phyloP scores from a whole-genome alignment of 345 rosid genomes.

The Boechera stricta region DNA sequence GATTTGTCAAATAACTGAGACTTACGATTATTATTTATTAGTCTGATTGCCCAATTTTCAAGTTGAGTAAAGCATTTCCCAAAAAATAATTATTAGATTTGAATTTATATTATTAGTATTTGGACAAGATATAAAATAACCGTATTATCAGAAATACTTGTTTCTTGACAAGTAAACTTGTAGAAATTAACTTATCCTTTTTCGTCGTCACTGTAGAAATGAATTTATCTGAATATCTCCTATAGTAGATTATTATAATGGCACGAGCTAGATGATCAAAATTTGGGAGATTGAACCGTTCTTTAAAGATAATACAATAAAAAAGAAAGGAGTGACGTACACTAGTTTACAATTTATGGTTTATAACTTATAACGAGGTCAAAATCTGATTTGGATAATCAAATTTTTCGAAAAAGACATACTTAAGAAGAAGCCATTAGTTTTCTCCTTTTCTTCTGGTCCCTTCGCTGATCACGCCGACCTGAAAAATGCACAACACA shows the following conservation, averaged over 20 bases:
- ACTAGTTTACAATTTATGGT: neutral
- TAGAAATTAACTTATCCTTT: neutral
- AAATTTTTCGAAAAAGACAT: neutral
- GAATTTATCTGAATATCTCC: neutral
- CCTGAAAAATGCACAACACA: slow-evolving; percentile 53
- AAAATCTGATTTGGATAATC: slow-evolving; percentile 20
- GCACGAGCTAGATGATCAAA: neutral
- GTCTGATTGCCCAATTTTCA: slow-evolving; percentile 6
- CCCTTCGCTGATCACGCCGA: slow-evolving; percentile 75
- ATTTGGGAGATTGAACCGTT: neutral
- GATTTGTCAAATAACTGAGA: slow-evolving; percentile 11
- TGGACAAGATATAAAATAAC: neutral
- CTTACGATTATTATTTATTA: slow-evolving; percentile 5
- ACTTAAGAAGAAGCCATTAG: slow-evolving; percentile 42
- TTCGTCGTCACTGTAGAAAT: too few relatives aligned
- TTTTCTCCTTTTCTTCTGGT: slow-evolving; percentile 58
- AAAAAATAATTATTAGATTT: neutral
- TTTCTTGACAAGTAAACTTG: neutral
- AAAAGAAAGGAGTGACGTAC: neutral
- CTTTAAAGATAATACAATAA: neutral
- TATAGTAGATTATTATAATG: neutral
- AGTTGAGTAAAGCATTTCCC: neutral
- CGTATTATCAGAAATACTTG: neutral
- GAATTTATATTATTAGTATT: neutral
- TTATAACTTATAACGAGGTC: slow-evolving; percentile 7